Evolutionary conservation across 2,329 filamentous ascomycete species (phyloP).

Genomic region (Alternaria rosae): DNA sequence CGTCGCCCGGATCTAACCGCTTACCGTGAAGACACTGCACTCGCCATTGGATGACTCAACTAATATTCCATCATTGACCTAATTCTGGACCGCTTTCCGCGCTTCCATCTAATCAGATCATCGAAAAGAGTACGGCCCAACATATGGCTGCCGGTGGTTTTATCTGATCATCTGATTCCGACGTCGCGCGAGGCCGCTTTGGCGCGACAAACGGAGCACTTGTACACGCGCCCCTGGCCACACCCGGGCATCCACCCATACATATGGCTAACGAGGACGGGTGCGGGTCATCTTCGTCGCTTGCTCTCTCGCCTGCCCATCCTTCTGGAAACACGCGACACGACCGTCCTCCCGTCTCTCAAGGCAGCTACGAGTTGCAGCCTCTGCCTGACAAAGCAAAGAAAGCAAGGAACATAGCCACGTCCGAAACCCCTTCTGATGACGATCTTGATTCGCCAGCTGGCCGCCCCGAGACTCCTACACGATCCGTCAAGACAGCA

Average conservation of each 20-base stretch:
- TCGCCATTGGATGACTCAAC: conserved; percentile 1
- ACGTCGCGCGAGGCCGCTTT: conserved; percentile 30
- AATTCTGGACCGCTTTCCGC: conserved; percentile 8
- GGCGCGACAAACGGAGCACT: conserved; percentile 28
- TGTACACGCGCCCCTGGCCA: conserved; percentile 26
- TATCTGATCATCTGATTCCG: conserved; percentile 39
- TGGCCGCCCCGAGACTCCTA: conserved; percentile 20
- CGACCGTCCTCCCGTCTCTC: conserved; percentile 22
- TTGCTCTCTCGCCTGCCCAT: conserved; percentile 29
- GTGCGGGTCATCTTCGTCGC: conserved; percentile 19
- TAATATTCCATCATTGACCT: conserved; percentile 3
- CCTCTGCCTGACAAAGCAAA: conserved; percentile 36
- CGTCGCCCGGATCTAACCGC: conserved; percentile 16
- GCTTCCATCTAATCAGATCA: conserved; percentile 38
- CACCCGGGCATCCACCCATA: conserved; percentile 27
- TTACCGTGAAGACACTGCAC: conserved; percentile 8
- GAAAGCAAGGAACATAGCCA: conserved; percentile 39
- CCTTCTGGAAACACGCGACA: conserved; percentile 31
- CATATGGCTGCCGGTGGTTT: conserved; percentile 11
- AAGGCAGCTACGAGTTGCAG: conserved; percentile 45
- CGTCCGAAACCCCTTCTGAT: conserved; percentile 36
- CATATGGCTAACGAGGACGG: conserved; percentile 33
- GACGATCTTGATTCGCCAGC: conserved; percentile 32
- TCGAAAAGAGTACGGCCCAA: conserved; percentile 16
- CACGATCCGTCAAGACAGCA: conserved; percentile 25